Conservation (phyloP, 2,329 filamentous ascomycete genomes). For the Pseudogymnoascus sp. region DNA sequence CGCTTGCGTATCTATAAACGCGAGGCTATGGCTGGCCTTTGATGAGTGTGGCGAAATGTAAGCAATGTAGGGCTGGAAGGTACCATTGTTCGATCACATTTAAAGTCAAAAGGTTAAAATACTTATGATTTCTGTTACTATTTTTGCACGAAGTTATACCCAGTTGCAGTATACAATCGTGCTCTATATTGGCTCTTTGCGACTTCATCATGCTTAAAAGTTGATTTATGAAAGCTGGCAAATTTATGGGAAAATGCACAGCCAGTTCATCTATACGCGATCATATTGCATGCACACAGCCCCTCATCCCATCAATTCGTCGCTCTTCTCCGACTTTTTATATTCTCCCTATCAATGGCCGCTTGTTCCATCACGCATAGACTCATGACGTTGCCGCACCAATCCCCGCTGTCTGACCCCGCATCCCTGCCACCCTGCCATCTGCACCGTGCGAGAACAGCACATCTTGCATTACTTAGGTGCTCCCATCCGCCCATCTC, state of each 20-base stretch:
- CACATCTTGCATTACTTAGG: slow-evolving; percentile 7
- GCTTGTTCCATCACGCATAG: not conserved
- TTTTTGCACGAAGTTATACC: not conserved
- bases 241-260: not conserved
- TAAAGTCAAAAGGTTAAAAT: not conserved
- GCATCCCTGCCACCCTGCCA: slow-evolving; percentile 4
- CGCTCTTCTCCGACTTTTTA: not conserved
- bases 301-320: not conserved
- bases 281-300: not conserved
- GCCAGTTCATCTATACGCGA: not conserved
- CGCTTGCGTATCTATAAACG: slow-evolving; percentile 44
- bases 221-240: not conserved
- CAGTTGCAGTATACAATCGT: not conserved
- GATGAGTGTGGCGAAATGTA: not conserved
- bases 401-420: slow-evolving; percentile 5
- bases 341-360: slow-evolving; percentile 6
- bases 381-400: slow-evolving; percentile 5
- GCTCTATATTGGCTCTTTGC: not conserved
- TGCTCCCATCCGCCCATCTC: slow-evolving; percentile 3
- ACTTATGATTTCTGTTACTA: not conserved
- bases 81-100: not conserved
- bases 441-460: slow-evolving; percentile 4
- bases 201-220: not conserved
- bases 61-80: not conserved
- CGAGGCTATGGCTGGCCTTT: not conserved